Evolutionary conservation across 2,329 filamentous ascomycete species (phyloP).

Genomic region (Botryotinia narcissicola): DNA sequence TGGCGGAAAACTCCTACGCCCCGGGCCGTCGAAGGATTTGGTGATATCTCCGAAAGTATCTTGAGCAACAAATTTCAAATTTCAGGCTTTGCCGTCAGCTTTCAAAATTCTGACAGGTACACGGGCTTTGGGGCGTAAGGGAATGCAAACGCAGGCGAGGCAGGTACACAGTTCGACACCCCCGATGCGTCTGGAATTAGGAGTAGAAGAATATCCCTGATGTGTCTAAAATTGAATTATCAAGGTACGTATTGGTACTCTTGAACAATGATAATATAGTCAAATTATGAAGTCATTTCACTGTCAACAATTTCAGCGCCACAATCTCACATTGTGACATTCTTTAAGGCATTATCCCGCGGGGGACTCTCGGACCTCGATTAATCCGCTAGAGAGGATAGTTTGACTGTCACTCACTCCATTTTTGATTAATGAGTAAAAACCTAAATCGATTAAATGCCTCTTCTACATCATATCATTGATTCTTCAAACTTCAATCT

Average conservation of each 20-base stretch:
- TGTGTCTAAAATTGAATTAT: background rate
- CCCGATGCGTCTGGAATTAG: background rate
- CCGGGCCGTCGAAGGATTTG: background rate
- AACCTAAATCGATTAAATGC: background rate
- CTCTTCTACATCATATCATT: background rate
- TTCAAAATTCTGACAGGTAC: background rate
- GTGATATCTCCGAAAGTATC: background rate
- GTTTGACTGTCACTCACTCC: background rate
- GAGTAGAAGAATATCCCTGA: background rate
- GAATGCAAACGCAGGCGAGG: background rate
- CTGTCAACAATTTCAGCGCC: background rate
- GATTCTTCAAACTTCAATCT: background rate
- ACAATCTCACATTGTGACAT: background rate
- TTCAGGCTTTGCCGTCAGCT: background rate
- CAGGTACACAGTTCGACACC: background rate
- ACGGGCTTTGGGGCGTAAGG: background rate
- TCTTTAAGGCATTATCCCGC: background rate
- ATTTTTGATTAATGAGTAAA: background rate
- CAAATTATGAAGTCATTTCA: background rate
- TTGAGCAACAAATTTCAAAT: background rate
- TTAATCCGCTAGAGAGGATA: background rate
- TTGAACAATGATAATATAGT: background rate
- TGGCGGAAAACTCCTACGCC: background rate
- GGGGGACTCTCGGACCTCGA: slow-evolving; percentile 3
- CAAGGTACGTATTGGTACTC: background rate